Base-by-base conservation (phyloP, 306 rosid genomes). In the Cercis canadensis region DNA sequence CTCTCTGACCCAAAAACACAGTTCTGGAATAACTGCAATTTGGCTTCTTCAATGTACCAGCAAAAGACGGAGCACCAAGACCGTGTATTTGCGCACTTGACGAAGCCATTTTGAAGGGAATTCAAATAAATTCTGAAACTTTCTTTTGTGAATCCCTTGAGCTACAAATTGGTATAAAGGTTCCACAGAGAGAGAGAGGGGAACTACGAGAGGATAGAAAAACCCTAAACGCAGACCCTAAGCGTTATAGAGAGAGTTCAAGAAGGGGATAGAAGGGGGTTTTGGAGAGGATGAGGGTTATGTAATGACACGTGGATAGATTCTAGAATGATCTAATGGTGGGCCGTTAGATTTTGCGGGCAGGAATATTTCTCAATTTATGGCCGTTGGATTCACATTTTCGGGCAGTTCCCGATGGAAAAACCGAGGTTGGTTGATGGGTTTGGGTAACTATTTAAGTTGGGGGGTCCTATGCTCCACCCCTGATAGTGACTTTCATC, bases 11-110 rank as follows among this genome's bases (percentile, higher is more conserved):
- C 8, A 88, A 71, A 70, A 88, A 88, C 10, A 75, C 39, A 11
- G 90, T 80, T 56, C 81, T 75, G 7, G 86, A 76, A 76, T 65
- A 15, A 8, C 77, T 11, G 19, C 24, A 31, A 73, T 58, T 72
- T 13, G 78, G 76, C 16, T 69, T 80, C 49, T 72, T 61, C 44
- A 79, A 40, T 1, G 86, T 60, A 31, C 55, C 65, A 9, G 84
- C 57, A 54, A 87, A 87, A 4, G 87, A 67, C 0, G 89, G 68
- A 58, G 85, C 29, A 8, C 89, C 93, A 4, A 92, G 92, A 45
- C 80, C 90, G 51, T 90, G 93, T 34, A 92, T 88, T 80, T 88
- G 97, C 6, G 96, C 88, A 16, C 82, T 73, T 3, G 91, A 83
- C 14, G 82, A 72, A 50, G 92, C 89, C 98, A 88, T 85, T 17